phyloP scores from a whole-genome alignment of 1,139 yeast genomes.

The Wickerhamomyces sp. region DNA sequence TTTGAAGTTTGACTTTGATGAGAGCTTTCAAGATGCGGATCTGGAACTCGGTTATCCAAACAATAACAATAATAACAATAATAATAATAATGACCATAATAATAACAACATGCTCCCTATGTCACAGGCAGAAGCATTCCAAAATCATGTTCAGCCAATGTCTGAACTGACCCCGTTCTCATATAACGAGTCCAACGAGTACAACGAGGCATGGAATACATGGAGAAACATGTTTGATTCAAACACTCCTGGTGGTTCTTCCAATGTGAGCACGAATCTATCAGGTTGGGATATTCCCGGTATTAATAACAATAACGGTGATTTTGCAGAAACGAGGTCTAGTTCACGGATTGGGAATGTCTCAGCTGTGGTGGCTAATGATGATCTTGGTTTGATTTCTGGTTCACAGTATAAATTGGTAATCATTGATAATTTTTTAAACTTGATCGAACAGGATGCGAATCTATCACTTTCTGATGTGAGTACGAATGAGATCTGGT shows the following conservation, averaged over 20 bases:
- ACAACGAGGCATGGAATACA: slow-evolving; percentile 6
- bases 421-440: slow-evolving; percentile 7
- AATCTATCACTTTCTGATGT: background rate
- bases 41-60: background rate
- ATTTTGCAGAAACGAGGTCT: background rate
- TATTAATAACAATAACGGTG: background rate
- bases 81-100: no score
- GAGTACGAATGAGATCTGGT: slow-evolving; percentile 1
- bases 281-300: background rate
- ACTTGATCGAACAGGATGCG: slow-evolving; percentile 2
- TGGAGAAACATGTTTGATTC: slow-evolving; percentile 4
- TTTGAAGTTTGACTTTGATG: slow-evolving; percentile 4
- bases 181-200: slow-evolving; percentile 6
- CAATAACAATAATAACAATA: no score
- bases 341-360: background rate
- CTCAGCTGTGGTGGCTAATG: background rate
- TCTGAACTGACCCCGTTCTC: slow-evolving; percentile 12
- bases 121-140: background rate
- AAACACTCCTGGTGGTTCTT: slow-evolving; percentile 3
- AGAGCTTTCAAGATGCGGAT: background rate
- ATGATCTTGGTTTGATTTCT: background rate
- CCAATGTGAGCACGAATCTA: background rate
- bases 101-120: no score
- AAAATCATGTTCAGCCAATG: slow-evolving; percentile 17
- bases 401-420: slow-evolving; percentile 3